These are phyloP conservation scores for Taxawa tesnikishii DNA, from an alignment of 2,329 filamentous ascomycete genomes.

Conservation along the genomic window DNA sequence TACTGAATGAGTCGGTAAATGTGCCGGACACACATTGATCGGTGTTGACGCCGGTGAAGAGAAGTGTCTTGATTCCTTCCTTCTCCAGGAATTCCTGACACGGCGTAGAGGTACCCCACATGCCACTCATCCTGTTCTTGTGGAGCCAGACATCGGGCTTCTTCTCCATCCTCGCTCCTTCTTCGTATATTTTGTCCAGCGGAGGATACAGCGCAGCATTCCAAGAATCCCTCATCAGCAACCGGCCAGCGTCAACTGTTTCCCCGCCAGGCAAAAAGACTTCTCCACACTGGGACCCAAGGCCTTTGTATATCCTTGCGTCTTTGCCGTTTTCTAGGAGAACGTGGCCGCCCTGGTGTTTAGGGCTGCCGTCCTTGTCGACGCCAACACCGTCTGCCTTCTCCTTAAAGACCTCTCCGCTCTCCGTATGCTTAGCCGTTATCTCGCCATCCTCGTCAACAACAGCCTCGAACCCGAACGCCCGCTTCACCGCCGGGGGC, in stretches of 20 bases:
- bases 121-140: conserved; percentile 47
- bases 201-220: conserved; percentile 41
- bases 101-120: conserved; percentile 36
- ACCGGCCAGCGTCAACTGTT: conserved; percentile 25
- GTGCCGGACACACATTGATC: conserved; percentile 50
- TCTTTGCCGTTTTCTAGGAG: conserved; percentile 12
- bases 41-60: conserved; percentile 49
- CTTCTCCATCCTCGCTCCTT: conserved; percentile 13
- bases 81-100: conserved; percentile 30
- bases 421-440: conserved; percentile 2
- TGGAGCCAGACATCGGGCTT: conserved; percentile 38
- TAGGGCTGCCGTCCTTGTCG: conserved; percentile 13
- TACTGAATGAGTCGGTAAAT: conserved; percentile 41
- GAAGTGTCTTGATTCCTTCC: conserved; percentile 33
- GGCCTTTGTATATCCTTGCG: conserved; percentile 16
- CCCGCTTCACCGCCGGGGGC: conserved; percentile 28
- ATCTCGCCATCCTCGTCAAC: conserved; percentile 11
- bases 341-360: conserved; percentile 7
- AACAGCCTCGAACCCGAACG: conserved; percentile 32
- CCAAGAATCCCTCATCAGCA: conserved; percentile 43
- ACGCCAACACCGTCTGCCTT: conserved; percentile 9
- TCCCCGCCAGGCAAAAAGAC: conserved; percentile 23
- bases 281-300: conserved; percentile 18
- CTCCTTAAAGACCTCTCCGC: conserved; percentile 9
- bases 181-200: conserved; percentile 26